Conservation (phyloP, 805 yeast species). For the Wickerhamomyces ciferrii region DNA sequence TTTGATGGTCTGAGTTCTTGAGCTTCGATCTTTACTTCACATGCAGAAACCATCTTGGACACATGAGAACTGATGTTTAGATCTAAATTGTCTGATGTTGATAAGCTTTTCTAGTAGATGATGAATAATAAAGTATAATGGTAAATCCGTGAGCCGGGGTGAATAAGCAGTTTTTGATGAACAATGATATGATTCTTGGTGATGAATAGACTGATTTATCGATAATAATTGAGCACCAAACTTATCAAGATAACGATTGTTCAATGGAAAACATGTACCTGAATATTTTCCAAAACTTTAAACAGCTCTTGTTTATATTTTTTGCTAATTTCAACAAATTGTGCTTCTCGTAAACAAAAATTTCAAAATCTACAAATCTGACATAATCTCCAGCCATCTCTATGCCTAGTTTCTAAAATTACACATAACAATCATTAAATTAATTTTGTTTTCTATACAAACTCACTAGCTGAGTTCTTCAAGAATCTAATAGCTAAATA, state of each 20-base stretch:
- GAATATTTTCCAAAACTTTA: too few species aligned
- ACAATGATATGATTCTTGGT: too few species aligned
- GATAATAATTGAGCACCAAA: too few species aligned
- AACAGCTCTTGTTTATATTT: background rate
- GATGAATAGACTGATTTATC: too few species aligned
- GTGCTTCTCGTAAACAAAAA: background rate
- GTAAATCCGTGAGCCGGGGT: background rate
- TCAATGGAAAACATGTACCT: too few species aligned
- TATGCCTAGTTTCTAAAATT: background rate
- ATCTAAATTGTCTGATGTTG: too few species aligned
- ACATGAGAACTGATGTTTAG: background rate
- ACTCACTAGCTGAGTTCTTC: background rate
- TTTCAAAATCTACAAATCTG: background rate
- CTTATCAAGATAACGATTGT: too few species aligned
- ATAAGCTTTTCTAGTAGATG: too few species aligned
- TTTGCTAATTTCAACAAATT: background rate
- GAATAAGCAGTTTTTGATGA: background rate
- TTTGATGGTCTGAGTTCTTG: slow-evolving; percentile 3
- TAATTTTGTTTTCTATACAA: background rate
- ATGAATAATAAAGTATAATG: too few species aligned
- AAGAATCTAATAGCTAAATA: background rate
- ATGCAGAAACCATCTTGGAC: background rate
- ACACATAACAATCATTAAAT: background rate
- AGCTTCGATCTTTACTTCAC: slow-evolving; percentile 5
- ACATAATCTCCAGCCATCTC: background rate